Percentiles rank a stretch among this genome's conserved stretches.
phyloP scores from a whole-genome alignment of 768 basidiomycete species.

The Suillus lakei region DNA sequence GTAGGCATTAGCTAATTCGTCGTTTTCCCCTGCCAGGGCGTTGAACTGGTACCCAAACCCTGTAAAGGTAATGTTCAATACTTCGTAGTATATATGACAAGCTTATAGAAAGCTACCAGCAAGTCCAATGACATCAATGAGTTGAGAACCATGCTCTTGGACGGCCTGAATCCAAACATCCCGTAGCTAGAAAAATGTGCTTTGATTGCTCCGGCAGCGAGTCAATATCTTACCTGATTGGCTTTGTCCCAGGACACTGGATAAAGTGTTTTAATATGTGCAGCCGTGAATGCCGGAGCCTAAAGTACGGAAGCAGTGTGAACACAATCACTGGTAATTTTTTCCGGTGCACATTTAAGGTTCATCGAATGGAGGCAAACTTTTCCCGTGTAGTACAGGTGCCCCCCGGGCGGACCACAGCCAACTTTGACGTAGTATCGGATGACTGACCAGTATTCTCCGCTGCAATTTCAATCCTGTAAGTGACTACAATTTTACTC shows the following conservation, averaged over 20 bases:
- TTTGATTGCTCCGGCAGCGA: background rate
- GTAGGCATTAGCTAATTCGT: conserved; percentile 62
- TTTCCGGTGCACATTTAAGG: background rate
- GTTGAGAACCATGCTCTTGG: conserved; percentile 2
- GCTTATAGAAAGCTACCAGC: conserved; percentile 47
- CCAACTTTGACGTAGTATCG: conserved; percentile 1
- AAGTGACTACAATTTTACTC: conserved; percentile 6
- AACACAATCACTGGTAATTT: background rate
- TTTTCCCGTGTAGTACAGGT: background rate
- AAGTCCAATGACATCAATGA: conserved; percentile 74
- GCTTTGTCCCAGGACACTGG: conserved; percentile 68
- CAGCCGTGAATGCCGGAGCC: conserved; percentile 56
- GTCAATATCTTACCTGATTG: conserved; percentile 42
- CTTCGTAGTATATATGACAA: conserved; percentile 4
- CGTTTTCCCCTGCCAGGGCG: conserved; percentile 50
- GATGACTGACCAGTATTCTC: conserved; percentile 51
- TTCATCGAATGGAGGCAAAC: background rate
- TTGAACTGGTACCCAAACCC: conserved; percentile 64
- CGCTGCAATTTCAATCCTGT: conserved; percentile 38
- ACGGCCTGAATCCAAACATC: conserved; percentile 44
- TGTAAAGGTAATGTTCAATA: conserved; percentile 18
- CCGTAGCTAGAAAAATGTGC: conserved; percentile 42
- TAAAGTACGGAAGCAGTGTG: conserved; percentile 20
- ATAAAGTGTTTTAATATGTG: conserved; percentile 51
- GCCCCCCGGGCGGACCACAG: conserved; percentile 1